A percentile compares a stretch with the other conserved stretches of the same genome.
phyloP scores from a whole-genome alignment of 257 asterid genomes.

The Solanum piurae region DNA sequence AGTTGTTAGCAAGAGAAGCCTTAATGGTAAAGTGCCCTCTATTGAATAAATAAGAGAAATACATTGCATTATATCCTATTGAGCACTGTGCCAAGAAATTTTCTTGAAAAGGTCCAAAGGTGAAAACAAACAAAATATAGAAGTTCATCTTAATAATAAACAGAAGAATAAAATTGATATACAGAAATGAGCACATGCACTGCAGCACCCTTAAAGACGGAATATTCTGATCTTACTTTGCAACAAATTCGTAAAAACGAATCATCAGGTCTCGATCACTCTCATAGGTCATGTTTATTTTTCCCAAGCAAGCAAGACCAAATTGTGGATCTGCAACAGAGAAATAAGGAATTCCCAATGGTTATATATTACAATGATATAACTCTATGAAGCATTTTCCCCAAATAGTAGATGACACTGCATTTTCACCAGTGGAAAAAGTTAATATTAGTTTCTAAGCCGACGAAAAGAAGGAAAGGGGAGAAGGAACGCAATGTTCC shows the following conservation, averaged over 20 bases:
- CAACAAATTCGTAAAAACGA: constrained; percentile 68
- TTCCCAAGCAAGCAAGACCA: constrained; percentile 83
- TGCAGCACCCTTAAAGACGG: not conserved
- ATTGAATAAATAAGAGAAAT: not conserved
- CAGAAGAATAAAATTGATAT: not conserved
- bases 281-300: constrained; percentile 56
- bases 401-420: not conserved
- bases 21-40: not conserved
- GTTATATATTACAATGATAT: not conserved
- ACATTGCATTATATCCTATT: not conserved
- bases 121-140: too few species aligned
- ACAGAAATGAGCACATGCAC: not conserved
- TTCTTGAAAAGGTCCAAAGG: too few species aligned
- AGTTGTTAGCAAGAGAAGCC: not conserved
- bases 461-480: too few species aligned
- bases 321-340: constrained; percentile 61
- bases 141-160: too few species aligned
- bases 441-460: too few species aligned
- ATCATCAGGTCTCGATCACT: constrained; percentile 77
- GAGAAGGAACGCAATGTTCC: too few species aligned
- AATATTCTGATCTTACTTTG: constrained; percentile 38
- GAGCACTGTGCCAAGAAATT: too few species aligned
- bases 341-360: not conserved
- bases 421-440: not conserved
- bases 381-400: not conserved